Conservation (phyloP, 192 early-diverging fungal genomes). For the Paraglomus brasilianum region DNA sequence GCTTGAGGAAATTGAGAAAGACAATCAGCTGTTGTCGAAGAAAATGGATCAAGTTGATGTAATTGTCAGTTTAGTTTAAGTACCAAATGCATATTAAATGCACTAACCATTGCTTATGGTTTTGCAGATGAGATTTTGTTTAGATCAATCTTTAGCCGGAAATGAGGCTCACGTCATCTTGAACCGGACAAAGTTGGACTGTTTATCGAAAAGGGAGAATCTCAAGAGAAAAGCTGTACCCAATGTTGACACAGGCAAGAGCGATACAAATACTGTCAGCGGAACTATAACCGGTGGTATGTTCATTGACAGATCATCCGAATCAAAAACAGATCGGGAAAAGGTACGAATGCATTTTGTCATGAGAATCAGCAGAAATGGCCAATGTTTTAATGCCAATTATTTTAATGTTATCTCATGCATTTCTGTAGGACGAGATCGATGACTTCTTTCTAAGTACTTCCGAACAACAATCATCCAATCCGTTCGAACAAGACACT, state of each 20-base stretch:
- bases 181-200: neutral
- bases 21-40: too few relatives aligned
- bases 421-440: constrained; percentile 1
- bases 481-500: too few relatives aligned
- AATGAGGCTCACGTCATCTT: constrained; percentile 11
- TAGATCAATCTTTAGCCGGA: constrained; percentile 11
- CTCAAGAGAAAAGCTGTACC: neutral
- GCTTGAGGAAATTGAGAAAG: too few relatives aligned
- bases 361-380: neutral
- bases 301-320: too few relatives aligned
- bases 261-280: neutral
- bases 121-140: constrained; percentile 11
- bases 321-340: too few relatives aligned
- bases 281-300: too few relatives aligned
- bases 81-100: constrained; percentile 4
- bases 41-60: neutral
- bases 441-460: neutral
- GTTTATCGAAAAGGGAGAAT: neutral
- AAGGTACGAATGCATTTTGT: neutral
- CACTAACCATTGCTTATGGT: constrained; percentile 1
- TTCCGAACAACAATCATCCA: too few relatives aligned
- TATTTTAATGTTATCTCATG: neutral
- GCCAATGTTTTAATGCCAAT: neutral
- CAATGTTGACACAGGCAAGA: constrained; percentile 1
- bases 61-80: constrained; percentile 3